Percentiles rank a stretch among this genome's conserved stretches.
Conservation (phyloP, 441 rosid species). For the Hura crepitans region DNA sequence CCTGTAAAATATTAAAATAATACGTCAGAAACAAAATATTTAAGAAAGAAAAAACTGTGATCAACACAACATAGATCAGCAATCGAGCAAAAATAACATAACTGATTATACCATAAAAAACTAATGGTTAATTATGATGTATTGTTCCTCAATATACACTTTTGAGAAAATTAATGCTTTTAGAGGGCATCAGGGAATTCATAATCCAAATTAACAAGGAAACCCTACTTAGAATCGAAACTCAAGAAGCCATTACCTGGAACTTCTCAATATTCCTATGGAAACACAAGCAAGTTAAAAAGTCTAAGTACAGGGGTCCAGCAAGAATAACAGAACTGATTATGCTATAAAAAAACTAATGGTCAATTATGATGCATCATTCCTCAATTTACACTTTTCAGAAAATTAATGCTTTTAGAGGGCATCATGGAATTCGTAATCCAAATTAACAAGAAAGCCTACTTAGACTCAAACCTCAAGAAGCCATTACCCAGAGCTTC, state of each 20-base stretch:
- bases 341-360: not conserved
- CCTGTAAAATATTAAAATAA: slow-evolving; percentile 45
- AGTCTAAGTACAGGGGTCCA: slow-evolving; percentile 62
- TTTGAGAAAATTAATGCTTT: not conserved
- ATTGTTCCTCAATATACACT: not conserved
- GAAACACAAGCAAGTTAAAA: slow-evolving; percentile 1
- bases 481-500: slow-evolving; percentile 1
- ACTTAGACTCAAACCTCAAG: not conserved
- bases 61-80: not conserved
- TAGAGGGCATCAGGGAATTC: not conserved
- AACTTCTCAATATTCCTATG: not conserved
- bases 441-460: slow-evolving; percentile 7
- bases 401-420: not conserved
- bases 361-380: not conserved
- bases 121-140: not conserved
- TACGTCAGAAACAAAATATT: slow-evolving; percentile 8
- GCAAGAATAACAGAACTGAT: slow-evolving; percentile 21
- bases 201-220: slow-evolving; percentile 2
- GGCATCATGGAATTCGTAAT: not conserved
- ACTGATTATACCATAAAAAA: not conserved
- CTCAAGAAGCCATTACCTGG: slow-evolving; percentile 2
- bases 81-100: not conserved
- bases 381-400: not conserved
- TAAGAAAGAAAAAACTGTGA: not conserved
- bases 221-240: not conserved